Percentiles rank a stretch among this genome's conserved stretches.
Conservation (phyloP, 2,329 filamentous ascomycete genomes). For the Chaetomiaceae sp. region DNA sequence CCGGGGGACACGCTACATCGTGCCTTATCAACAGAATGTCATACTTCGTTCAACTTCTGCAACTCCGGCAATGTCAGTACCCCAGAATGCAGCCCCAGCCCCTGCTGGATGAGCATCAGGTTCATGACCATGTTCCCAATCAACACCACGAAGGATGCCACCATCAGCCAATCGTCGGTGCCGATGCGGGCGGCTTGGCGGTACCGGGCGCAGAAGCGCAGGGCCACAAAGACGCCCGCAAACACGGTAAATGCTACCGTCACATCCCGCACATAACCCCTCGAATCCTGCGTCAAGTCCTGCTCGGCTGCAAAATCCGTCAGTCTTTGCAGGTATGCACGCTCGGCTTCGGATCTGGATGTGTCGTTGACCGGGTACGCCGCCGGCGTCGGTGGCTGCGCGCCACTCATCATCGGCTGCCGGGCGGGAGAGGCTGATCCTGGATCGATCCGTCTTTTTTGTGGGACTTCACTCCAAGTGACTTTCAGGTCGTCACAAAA, state of each 20-base stretch:
- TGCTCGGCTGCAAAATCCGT: conserved; percentile 4
- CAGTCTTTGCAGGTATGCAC: background rate
- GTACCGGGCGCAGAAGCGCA: conserved; percentile 6
- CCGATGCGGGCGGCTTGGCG: conserved; percentile 2
- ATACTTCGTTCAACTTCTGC: conserved; percentile 7
- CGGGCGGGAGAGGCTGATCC: background rate
- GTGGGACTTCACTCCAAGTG: background rate
- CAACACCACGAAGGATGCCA: background rate
- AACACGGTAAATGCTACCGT: conserved; percentile 9
- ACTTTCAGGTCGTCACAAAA: background rate
- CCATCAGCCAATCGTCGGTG: conserved; percentile 6
- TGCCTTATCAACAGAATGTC: background rate
- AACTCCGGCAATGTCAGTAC: background rate
- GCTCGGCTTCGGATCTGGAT: conserved; percentile 5
- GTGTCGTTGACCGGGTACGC: conserved; percentile 13
- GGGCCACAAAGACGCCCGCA: conserved; percentile 3
- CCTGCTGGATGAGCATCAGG: conserved; percentile 1
- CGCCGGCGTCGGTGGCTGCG: background rate
- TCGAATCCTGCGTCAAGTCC: conserved; percentile 1
- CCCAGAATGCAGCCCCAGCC: conserved; percentile 6
- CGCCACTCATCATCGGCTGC: background rate
- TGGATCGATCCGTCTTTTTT: background rate
- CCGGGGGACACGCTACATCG: background rate
- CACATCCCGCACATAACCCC: conserved; percentile 4
- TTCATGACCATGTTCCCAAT: conserved; percentile 11